Conservation (phyloP, 176 grass and related monocot genomes). For the Tillandsia fasciculata region DNA sequence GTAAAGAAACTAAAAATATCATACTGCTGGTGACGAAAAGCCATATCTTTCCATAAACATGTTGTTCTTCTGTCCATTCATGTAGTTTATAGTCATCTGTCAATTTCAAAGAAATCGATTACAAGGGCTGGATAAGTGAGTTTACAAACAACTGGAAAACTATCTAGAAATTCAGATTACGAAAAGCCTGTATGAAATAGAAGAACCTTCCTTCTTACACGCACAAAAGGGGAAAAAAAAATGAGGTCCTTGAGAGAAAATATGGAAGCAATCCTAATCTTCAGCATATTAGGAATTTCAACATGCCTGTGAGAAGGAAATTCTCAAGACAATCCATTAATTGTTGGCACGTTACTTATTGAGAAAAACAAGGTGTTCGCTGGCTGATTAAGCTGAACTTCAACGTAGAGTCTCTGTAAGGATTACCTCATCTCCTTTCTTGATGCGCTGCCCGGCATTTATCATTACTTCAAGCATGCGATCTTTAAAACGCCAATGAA, state of each 20-base stretch:
- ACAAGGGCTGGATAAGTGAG: not conserved
- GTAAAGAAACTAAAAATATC: slow-evolving; percentile 11
- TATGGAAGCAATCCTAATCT: too few relatives aligned
- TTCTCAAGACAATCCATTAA: too few relatives aligned
- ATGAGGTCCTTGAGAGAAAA: too few relatives aligned
- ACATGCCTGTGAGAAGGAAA: too few relatives aligned
- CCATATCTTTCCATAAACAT: slow-evolving; percentile 88
- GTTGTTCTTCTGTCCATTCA: slow-evolving; percentile 58
- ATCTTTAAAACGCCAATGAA: slow-evolving; percentile 94
- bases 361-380: not conserved
- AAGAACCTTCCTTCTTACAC: too few relatives aligned
- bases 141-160: not conserved
- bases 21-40: slow-evolving; percentile 87
- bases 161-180: not conserved
- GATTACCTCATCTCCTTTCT: slow-evolving; percentile 86
- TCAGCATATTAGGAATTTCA: too few relatives aligned
- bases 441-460: slow-evolving; percentile 68
- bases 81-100: slow-evolving; percentile 94
- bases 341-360: not conserved
- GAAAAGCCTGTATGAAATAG: not conserved
- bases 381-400: not conserved
- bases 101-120: slow-evolving; percentile 2
- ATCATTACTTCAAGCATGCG: slow-evolving; percentile 98
- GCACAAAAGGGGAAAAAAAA: too few relatives aligned
- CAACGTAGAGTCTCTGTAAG: not conserved